Percentiles rank a stretch among this genome's conserved stretches.
phyloP scores from a whole-genome alignment of 495 filamentous ascomycete species.

The Penicillium cataractarum region DNA sequence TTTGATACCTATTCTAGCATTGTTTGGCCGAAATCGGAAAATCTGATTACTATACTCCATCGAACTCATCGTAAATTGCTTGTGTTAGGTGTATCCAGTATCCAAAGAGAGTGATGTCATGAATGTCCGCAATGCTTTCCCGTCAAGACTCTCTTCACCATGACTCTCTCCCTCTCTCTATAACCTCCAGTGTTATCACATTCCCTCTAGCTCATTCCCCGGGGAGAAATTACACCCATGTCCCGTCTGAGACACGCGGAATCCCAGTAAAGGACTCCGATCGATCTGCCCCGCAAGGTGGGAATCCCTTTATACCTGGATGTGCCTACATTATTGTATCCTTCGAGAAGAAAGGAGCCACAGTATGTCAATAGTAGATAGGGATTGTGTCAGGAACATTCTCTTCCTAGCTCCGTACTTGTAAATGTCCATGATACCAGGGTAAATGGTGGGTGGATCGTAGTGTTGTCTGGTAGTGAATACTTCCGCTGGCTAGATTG shows the following conservation, averaged over 20 bases:
- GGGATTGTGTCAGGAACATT: slow-evolving; percentile 4
- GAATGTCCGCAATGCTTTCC: neutral
- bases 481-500: neutral
- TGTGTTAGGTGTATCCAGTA: neutral
- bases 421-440: neutral
- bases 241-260: slow-evolving; percentile 26
- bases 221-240: slow-evolving; percentile 11
- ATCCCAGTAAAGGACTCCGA: slow-evolving; percentile 12
- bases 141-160: neutral
- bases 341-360: neutral
- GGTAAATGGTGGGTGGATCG: neutral
- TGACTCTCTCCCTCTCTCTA: neutral
- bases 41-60: neutral
- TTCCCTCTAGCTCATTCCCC: slow-evolving; percentile 19
- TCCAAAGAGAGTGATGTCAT: neutral
- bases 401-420: neutral
- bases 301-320: slow-evolving; percentile 12
- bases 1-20: slow-evolving; percentile 34
- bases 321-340: slow-evolving; percentile 14
- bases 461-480: slow-evolving; percentile 8
- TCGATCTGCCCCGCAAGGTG: slow-evolving; percentile 21
- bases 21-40: slow-evolving; percentile 11
- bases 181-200: neutral
- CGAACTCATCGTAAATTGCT: neutral
- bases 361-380: slow-evolving; percentile 19